phyloP scores from a whole-genome alignment of 345 rosid species.

The Conringia planisiliqua region DNA sequence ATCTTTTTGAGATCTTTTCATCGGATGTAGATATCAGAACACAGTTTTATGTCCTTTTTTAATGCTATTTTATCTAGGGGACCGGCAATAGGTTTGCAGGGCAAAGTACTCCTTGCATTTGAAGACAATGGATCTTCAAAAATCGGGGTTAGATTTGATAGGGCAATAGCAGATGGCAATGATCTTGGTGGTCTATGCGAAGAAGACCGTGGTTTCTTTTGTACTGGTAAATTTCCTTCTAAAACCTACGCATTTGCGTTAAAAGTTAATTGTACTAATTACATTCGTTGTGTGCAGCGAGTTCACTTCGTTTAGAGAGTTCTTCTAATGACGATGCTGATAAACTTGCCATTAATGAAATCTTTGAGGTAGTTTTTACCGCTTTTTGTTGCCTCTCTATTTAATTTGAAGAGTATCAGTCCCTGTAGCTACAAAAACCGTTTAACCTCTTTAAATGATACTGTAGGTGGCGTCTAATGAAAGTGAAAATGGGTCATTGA shows the following conservation, averaged over 20 bases:
- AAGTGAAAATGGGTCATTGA: slow-evolving; percentile 63
- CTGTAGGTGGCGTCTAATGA: slow-evolving; percentile 65
- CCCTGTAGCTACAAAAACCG: not conserved
- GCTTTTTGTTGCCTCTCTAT: slow-evolving; percentile 2
- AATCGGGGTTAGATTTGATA: slow-evolving; percentile 94
- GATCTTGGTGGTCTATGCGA: slow-evolving; percentile 93
- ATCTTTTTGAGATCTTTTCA: not conserved
- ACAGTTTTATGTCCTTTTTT: not conserved
- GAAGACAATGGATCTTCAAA: slow-evolving; percentile 85
- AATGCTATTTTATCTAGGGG: slow-evolving; percentile 49
- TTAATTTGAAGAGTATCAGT: not conserved
- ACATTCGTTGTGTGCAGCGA: slow-evolving; percentile 46
- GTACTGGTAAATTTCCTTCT: slow-evolving; percentile 53
- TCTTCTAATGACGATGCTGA: slow-evolving; percentile 70
- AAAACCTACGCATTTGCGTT: not conserved
- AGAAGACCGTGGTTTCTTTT: slow-evolving; percentile 83
- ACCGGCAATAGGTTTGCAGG: slow-evolving; percentile 67
- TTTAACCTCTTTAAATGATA: slow-evolving; percentile 9
- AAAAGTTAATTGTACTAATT: slow-evolving; percentile 3
- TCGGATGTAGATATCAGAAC: not conserved
- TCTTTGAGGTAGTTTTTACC: slow-evolving; percentile 66
- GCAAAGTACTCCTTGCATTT: slow-evolving; percentile 86
- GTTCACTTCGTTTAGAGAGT: slow-evolving; percentile 75
- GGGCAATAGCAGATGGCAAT: slow-evolving; percentile 69
- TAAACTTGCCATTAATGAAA: slow-evolving; percentile 70